Conservation (phyloP, 169 alveolate species). For the Plasmodium reichenowi region DNA sequence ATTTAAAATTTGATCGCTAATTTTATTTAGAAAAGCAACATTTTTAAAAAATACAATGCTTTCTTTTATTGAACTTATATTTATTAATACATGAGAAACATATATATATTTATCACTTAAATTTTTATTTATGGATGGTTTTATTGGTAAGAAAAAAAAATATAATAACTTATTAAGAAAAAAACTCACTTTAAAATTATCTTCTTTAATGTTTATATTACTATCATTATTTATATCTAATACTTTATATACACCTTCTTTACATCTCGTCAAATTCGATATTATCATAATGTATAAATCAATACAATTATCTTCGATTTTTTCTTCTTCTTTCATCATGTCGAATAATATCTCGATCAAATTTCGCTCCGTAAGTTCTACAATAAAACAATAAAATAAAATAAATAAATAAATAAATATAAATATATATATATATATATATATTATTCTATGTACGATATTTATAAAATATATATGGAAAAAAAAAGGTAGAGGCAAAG, state of each 20-base stretch:
- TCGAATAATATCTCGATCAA: slow-evolving; percentile 47
- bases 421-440: neutral
- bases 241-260: slow-evolving; percentile 41
- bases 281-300: slow-evolving; percentile 50
- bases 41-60: slow-evolving; percentile 36
- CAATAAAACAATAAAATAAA: neutral
- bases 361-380: slow-evolving; percentile 22
- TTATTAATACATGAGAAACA: slow-evolving; percentile 31
- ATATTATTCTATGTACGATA: neutral
- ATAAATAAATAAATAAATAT: no score
- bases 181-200: slow-evolving; percentile 11
- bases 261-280: slow-evolving; percentile 35
- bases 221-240: slow-evolving; percentile 12
- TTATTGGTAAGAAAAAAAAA: slow-evolving; percentile 38
- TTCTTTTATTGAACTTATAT: slow-evolving; percentile 51
- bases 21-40: slow-evolving; percentile 16
- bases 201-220: neutral
- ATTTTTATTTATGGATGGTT: slow-evolving; percentile 13
- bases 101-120: slow-evolving; percentile 32
- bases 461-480: neutral
- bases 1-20: slow-evolving; percentile 14
- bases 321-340: slow-evolving; percentile 39
- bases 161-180: slow-evolving; percentile 39
- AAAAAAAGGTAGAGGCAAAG: no score
- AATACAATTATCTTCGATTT: slow-evolving; percentile 16